These are phyloP conservation scores for Candida buenavistaensis DNA, from an alignment of 1,139 yeast species.

Conservation along the genomic window DNA sequence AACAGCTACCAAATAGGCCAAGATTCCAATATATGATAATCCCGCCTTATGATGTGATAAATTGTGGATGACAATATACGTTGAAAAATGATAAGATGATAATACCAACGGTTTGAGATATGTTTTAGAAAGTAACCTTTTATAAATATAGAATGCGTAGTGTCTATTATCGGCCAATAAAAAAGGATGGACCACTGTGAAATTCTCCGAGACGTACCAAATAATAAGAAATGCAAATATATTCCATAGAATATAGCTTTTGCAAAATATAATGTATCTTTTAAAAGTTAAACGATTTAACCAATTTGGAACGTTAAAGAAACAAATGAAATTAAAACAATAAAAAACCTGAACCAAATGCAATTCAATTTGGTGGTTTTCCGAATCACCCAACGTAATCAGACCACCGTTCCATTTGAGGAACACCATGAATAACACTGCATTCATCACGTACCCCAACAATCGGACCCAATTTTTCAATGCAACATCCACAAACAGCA, in stretches of 20 bases:
- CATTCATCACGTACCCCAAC: constrained; percentile 57
- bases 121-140: constrained; percentile 50
- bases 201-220: constrained; percentile 50
- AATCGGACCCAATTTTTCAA: constrained; percentile 26
- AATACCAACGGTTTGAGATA: background rate
- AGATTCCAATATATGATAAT: constrained; percentile 33
- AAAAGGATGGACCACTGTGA: constrained; percentile 85
- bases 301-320: constrained; percentile 75
- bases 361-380: constrained; percentile 69
- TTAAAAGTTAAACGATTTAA: constrained; percentile 37
- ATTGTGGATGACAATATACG: constrained; percentile 43
- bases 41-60: constrained; percentile 20
- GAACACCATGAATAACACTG: constrained; percentile 54
- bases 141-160: constrained; percentile 83
- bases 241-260: constrained; percentile 19
- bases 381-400: constrained; percentile 84
- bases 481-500: constrained; percentile 21
- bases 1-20: constrained; percentile 54
- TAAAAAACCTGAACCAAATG: constrained; percentile 85
- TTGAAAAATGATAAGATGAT: constrained; percentile 66
- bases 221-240: constrained; percentile 31
- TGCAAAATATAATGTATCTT: constrained; percentile 33
- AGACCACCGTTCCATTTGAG: constrained; percentile 70
- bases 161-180: constrained; percentile 93
- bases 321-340: constrained; percentile 60